Evolutionary conservation across 1,284 basidiomycete species (phyloP).

Genomic region (Pseudozyma thailandica): DNA sequence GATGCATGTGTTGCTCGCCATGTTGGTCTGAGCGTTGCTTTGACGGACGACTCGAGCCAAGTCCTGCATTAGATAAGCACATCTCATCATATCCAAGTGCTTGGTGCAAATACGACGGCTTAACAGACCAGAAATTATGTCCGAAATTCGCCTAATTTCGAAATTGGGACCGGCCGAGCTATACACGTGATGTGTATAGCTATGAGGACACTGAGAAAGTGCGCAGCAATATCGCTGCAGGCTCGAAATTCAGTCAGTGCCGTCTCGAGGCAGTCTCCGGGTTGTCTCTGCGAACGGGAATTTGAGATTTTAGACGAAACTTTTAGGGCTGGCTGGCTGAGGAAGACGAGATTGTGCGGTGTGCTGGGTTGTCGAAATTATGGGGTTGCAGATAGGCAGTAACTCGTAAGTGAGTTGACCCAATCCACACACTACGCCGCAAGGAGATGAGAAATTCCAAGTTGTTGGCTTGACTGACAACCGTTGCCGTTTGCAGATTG

Average conservation of each 20-base stretch:
- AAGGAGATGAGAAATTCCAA: no score
- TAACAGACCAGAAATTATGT: no score
- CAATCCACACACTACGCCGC: no score
- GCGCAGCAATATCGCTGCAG: neutral
- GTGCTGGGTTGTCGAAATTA: constrained; percentile 11
- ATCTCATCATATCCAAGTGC: neutral
- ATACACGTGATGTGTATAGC: neutral
- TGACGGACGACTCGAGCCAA: neutral
- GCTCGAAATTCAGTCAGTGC: neutral
- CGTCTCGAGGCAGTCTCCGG: no score
- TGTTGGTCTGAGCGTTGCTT: constrained; percentile 30
- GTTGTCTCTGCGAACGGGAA: neutral
- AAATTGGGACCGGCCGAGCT: neutral
- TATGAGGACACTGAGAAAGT: neutral
- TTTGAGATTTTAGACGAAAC: constrained; percentile 1
- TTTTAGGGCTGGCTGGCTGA: neutral
- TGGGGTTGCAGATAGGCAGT: constrained; percentile 22
- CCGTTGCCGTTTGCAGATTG: no score
- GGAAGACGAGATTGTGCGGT: constrained; percentile 11
- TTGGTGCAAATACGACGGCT: no score
- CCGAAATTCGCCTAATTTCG: no score
- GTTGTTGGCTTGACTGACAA: no score
- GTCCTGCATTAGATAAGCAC: constrained; percentile 20
- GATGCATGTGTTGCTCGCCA: constrained; percentile 15
- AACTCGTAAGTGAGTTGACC: no score